phyloP scores from a whole-genome alignment of 2,329 filamentous ascomycete species.

The Coleophoma crateriformis region DNA sequence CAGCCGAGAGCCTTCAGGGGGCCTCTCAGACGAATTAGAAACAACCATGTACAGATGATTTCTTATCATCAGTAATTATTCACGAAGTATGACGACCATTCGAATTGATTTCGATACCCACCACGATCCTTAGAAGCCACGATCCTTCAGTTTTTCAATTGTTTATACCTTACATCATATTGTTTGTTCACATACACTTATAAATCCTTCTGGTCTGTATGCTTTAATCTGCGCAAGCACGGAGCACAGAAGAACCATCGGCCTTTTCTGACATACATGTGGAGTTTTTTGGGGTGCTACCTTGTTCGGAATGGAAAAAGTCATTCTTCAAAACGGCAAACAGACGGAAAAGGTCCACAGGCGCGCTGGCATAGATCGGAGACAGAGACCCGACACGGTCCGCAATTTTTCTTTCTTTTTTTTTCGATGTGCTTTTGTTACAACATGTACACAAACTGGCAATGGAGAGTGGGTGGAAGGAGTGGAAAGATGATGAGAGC shows the following conservation, averaged over 20 bases:
- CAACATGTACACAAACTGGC: neutral
- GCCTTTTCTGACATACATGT: slow-evolving; percentile 4
- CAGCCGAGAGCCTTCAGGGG: neutral
- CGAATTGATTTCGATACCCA: slow-evolving; percentile 1
- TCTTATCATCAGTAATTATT: neutral
- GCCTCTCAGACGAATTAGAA: neutral
- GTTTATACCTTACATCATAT: slow-evolving; percentile 3
- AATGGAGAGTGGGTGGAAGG: neutral
- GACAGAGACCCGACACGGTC: neutral
- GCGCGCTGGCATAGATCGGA: neutral
- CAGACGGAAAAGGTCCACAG: neutral
- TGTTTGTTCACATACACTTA: too few relatives aligned
- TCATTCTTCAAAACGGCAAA: neutral
- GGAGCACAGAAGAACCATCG: too few relatives aligned
- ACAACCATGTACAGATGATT: neutral
- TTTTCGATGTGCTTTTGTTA: neutral
- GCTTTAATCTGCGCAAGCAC: too few relatives aligned
- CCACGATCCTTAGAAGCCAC: slow-evolving; percentile 24
- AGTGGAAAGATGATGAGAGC: neutral
- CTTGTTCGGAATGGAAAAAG: neutral
- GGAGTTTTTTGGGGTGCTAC: slow-evolving; percentile 1
- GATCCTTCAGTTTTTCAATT: slow-evolving; percentile 8
- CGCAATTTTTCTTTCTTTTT: neutral
- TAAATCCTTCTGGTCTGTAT: too few relatives aligned
- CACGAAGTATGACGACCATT: neutral